These are phyloP conservation scores for Butyriboletus loyo DNA, from an alignment of 768 basidiomycete species.

Conservation along the genomic window DNA sequence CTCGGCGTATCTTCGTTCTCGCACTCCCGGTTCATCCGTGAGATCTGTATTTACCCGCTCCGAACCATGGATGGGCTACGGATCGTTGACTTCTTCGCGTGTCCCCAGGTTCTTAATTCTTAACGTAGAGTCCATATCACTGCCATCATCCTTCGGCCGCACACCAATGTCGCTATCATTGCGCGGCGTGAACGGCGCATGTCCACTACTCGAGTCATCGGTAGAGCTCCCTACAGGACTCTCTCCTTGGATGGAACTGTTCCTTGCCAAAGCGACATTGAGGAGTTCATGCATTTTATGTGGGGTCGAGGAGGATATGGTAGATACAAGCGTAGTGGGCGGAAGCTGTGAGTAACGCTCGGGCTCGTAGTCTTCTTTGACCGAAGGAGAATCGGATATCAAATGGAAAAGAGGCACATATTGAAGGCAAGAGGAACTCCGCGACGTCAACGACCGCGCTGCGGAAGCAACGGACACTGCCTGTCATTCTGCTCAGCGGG, in stretches of 20 bases:
- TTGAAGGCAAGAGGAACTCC: slow-evolving; percentile 24
- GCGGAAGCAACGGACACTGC: slow-evolving; percentile 22
- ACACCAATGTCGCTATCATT: slow-evolving; percentile 66
- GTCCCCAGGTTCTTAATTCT: slow-evolving; percentile 32
- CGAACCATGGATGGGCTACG: slow-evolving; percentile 30
- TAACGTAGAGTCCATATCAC: slow-evolving; percentile 27
- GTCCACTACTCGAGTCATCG: slow-evolving; percentile 78
- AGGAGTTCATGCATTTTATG: slow-evolving; percentile 29
- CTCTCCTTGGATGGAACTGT: slow-evolving; percentile 41
- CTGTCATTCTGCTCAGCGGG: slow-evolving; percentile 19
- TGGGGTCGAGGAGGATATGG: slow-evolving; percentile 6
- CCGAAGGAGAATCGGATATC: slow-evolving; percentile 32
- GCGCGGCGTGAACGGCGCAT: slow-evolving; percentile 69
- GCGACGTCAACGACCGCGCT: slow-evolving; percentile 21
- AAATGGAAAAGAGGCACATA: slow-evolving; percentile 29
- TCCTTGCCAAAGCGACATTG: slow-evolving; percentile 57
- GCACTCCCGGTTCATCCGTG: slow-evolving; percentile 53
- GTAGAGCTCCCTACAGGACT: slow-evolving; percentile 79
- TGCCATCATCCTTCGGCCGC: slow-evolving; percentile 19
- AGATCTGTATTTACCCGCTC: slow-evolving; percentile 30
- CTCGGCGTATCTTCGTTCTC: slow-evolving; percentile 71
- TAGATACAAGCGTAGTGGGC: slow-evolving; percentile 7
- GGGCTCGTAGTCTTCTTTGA: slow-evolving; percentile 20
- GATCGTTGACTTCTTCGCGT: slow-evolving; percentile 54
- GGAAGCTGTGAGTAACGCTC: slow-evolving; percentile 14